Conservation (phyloP, 2,329 filamentous ascomycete species). For the Monilinia aucupariae region DNA sequence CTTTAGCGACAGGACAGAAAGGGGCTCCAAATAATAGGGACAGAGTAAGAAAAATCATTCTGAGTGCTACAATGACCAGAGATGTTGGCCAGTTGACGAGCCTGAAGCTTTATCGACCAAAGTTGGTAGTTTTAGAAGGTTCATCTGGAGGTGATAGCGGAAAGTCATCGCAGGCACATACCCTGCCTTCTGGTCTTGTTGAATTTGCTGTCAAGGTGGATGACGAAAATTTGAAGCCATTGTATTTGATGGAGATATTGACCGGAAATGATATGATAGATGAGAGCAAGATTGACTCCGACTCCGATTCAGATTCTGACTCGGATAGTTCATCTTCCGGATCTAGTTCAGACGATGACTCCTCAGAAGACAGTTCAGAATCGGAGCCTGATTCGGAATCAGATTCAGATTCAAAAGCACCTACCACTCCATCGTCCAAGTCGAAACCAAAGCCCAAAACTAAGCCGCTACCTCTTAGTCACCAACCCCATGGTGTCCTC, state of each 20-base stretch:
- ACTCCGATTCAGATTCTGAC: slow-evolving; percentile 28
- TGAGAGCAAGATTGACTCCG: slow-evolving; percentile 33
- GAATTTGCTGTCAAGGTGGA: slow-evolving; percentile 65
- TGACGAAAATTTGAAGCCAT: slow-evolving; percentile 67
- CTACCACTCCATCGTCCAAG: not conserved
- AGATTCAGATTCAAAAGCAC: not conserved
- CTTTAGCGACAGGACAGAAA: slow-evolving; percentile 37
- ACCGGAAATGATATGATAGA: slow-evolving; percentile 46
- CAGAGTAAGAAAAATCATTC: slow-evolving; percentile 70
- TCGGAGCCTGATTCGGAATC: slow-evolving; percentile 14
- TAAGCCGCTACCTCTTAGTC: slow-evolving; percentile 22
- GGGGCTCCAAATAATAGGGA: not conserved
- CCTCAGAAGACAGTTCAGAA: slow-evolving; percentile 11
- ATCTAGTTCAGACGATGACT: slow-evolving; percentile 14
- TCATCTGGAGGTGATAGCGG: slow-evolving; percentile 29
- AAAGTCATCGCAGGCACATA: slow-evolving; percentile 43
- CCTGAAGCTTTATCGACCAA: slow-evolving; percentile 67
- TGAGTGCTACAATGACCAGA: slow-evolving; percentile 88
- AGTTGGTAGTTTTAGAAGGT: slow-evolving; percentile 67
- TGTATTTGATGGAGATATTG: slow-evolving; percentile 78
- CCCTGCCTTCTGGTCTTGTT: slow-evolving; percentile 56
- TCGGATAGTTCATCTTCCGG: slow-evolving; percentile 21
- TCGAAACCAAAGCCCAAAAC: not conserved
- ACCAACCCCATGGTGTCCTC: slow-evolving; percentile 46
- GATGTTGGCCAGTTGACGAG: slow-evolving; percentile 75